These are phyloP conservation scores for Kondoa subrosea DNA, from an alignment of 768 basidiomycete species.

Conservation along the genomic window DNA sequence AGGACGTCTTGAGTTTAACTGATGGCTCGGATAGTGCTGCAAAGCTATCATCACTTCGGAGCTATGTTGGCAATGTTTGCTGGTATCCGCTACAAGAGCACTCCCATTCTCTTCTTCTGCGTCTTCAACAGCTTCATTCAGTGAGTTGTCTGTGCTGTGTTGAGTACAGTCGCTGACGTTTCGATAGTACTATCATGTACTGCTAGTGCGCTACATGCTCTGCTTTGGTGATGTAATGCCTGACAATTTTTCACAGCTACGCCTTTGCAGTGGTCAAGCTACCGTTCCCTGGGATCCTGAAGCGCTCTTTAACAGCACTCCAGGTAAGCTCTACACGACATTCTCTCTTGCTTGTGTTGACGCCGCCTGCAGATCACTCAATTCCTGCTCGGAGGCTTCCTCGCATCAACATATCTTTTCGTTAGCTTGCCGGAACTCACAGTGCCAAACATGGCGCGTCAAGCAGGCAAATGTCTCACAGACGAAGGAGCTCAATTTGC, in stretches of 20 bases:
- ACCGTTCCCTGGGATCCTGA: constrained; percentile 27
- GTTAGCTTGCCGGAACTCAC: constrained; percentile 20
- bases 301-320: constrained; percentile 21
- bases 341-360: neutral
- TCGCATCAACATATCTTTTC: constrained; percentile 24
- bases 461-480: constrained; percentile 20
- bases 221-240: neutral
- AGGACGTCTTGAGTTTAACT: neutral
- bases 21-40: constrained; percentile 11
- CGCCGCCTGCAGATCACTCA: neutral
- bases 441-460: neutral
- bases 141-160: constrained; percentile 10
- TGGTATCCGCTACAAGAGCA: constrained; percentile 19
- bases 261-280: constrained; percentile 24
- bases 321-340: constrained; percentile 27
- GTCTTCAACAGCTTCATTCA: constrained; percentile 28
- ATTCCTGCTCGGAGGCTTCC: constrained; percentile 8
- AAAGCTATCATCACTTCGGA: constrained; percentile 28
- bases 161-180: neutral
- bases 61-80: constrained; percentile 25
- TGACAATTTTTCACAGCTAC: constrained; percentile 26
- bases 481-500: constrained; percentile 21
- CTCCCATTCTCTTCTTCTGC: constrained; percentile 23
- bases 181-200: constrained; percentile 13
- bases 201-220: neutral